Conservation (phyloP, 768 basidiomycete genomes). For the Epithele typhae region DNA sequence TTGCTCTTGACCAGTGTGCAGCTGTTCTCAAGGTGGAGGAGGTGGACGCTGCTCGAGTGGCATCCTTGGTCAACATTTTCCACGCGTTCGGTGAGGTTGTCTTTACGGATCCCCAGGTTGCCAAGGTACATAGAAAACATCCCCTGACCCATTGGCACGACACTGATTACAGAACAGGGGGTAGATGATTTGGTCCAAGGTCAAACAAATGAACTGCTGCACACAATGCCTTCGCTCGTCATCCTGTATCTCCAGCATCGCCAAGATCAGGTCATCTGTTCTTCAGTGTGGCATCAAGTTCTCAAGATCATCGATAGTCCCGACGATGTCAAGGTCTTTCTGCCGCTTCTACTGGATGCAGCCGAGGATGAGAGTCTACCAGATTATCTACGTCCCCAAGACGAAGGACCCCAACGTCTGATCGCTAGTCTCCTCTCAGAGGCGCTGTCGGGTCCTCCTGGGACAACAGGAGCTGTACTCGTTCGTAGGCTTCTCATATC, state of each 20-base stretch:
- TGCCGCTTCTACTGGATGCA: conserved; percentile 40
- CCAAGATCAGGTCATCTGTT: conserved; percentile 24
- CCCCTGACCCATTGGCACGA: too few relatives aligned
- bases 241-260: conserved; percentile 49
- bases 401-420: conserved; percentile 41
- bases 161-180: too few relatives aligned
- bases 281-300: conserved; percentile 44
- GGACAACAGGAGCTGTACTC: conserved; percentile 27
- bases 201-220: conserved; percentile 38
- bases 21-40: conserved; percentile 19
- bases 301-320: conserved; percentile 38
- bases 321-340: conserved; percentile 23
- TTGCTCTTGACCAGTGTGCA: conserved; percentile 31
- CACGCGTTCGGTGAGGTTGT: conserved; percentile 48
- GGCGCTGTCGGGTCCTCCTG: conserved; percentile 26
- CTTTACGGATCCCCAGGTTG: conserved; percentile 39
- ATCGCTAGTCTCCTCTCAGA: conserved; percentile 37
- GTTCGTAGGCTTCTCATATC: conserved; percentile 36
- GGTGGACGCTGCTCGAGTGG: conserved; percentile 14
- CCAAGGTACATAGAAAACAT: too few relatives aligned
- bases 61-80: conserved; percentile 40
- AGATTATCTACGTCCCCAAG: conserved; percentile 39
- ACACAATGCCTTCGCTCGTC: conserved; percentile 39
- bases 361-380: conserved; percentile 38
- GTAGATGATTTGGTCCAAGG: conserved; percentile 41